Evolutionary conservation across 202 grass and related monocot species (phyloP).

Genomic region (Brachypodium distachyon): DNA sequence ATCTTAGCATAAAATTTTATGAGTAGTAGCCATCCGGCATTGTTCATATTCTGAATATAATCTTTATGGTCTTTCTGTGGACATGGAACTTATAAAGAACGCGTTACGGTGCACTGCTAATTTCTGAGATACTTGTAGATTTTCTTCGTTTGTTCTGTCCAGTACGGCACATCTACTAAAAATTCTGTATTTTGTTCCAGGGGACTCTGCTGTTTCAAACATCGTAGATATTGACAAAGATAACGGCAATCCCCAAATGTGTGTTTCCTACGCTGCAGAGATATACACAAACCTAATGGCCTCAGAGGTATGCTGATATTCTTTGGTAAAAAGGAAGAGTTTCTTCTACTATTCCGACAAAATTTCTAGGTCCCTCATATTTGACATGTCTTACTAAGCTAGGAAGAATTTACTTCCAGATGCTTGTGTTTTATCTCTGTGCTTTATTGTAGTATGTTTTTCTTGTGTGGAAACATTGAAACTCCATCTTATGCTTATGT

Average conservation of each 20-base stretch:
- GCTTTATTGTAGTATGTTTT: neutral
- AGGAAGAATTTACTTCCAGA: slow-evolving; percentile 26
- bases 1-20: slow-evolving; percentile 5
- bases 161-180: slow-evolving; percentile 18
- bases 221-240: slow-evolving; percentile 74
- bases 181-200: slow-evolving; percentile 43
- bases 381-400: slow-evolving; percentile 1
- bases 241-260: slow-evolving; percentile 70
- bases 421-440: slow-evolving; percentile 5
- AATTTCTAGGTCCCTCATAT: neutral
- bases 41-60: neutral
- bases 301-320: slow-evolving; percentile 56
- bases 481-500: slow-evolving; percentile 3
- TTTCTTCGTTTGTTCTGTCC: neutral
- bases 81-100: slow-evolving; percentile 15
- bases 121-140: slow-evolving; percentile 8
- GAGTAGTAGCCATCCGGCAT: neutral
- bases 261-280: slow-evolving; percentile 56
- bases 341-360: neutral
- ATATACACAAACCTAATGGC: slow-evolving; percentile 74
- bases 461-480: slow-evolving; percentile 14
- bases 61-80: slow-evolving; percentile 1
- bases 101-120: neutral
- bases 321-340: neutral
- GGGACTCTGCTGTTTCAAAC: slow-evolving; percentile 28